Conservation (phyloP, 495 filamentous ascomycete genomes). For the Astrothelium macrocarpum region DNA sequence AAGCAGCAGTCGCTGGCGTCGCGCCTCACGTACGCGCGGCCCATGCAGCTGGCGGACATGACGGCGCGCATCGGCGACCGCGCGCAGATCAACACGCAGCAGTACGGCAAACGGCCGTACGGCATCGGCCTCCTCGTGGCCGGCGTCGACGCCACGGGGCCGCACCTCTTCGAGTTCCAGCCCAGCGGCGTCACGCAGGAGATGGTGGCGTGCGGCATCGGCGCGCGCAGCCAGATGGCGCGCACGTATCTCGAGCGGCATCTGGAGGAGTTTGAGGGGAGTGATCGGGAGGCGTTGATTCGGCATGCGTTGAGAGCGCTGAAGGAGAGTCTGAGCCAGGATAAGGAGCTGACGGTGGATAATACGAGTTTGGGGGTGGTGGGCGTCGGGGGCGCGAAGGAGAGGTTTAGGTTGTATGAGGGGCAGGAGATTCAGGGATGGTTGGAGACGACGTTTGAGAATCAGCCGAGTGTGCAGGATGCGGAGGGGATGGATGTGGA, state of each 20-base stretch:
- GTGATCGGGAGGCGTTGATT: conserved; percentile 73
- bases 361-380: conserved; percentile 81
- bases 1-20: conserved; percentile 95
- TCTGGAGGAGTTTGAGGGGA: conserved; percentile 66
- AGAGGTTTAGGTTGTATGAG: conserved; percentile 86
- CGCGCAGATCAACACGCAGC: conserved; percentile 94
- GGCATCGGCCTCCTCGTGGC: conserved; percentile 90
- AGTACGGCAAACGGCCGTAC: conserved; percentile 93
- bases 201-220: conserved; percentile 92
- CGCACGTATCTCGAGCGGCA: conserved; percentile 91
- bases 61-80: conserved; percentile 87
- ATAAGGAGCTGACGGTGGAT: conserved; percentile 92
- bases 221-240: conserved; percentile 92
- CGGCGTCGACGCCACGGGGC: conserved; percentile 84
- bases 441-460: conserved; percentile 55
- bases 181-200: conserved; percentile 91
- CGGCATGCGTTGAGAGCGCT: conserved; percentile 81
- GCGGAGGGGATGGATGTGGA: conserved; percentile 71
- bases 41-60: conserved; percentile 78
- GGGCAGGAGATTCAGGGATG: conserved; percentile 66
- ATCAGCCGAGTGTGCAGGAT: conserved; percentile 56
- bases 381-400: conserved; percentile 47
- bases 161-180: conserved; percentile 97
- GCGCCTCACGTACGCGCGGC: conserved; percentile 88
- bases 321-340: conserved; percentile 92